A percentile compares a stretch with the other conserved stretches of the same genome.
Evolutionary conservation across 768 basidiomycete species (phyloP).

Genomic region (Hericium rajendrae): DNA sequence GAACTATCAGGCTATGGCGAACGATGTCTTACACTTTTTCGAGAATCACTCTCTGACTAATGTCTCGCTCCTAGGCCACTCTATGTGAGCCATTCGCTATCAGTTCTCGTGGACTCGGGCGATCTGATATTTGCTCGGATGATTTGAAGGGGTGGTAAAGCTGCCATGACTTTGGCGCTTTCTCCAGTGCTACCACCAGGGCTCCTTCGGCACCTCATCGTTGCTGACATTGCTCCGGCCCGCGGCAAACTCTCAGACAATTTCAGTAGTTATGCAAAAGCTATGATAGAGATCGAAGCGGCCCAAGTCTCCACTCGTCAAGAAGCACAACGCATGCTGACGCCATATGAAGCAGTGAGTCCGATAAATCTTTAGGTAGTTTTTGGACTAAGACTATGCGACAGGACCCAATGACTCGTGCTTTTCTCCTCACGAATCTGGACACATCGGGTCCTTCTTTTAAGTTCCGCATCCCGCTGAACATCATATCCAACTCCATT

Average conservation of each 20-base stretch:
- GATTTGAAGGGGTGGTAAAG: slow-evolving; percentile 72
- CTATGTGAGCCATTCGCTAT: slow-evolving; percentile 49
- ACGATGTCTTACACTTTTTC: slow-evolving; percentile 66
- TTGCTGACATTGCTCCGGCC: slow-evolving; percentile 78
- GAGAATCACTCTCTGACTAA: slow-evolving; percentile 40
- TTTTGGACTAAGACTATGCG: not conserved
- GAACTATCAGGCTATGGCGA: slow-evolving; percentile 72
- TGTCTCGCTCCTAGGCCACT: slow-evolving; percentile 78
- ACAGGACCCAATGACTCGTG: slow-evolving; percentile 64
- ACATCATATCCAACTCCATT: slow-evolving; percentile 53
- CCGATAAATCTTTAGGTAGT: not conserved
- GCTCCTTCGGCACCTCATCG: slow-evolving; percentile 48
- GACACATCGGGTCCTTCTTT: slow-evolving; percentile 30
- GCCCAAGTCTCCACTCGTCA: slow-evolving; percentile 48
- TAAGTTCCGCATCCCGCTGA: slow-evolving; percentile 69
- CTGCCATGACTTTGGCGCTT: slow-evolving; percentile 63
- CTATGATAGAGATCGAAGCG: slow-evolving; percentile 65
- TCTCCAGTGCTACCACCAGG: slow-evolving; percentile 31
- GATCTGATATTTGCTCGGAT: not conserved
- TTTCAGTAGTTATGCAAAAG: slow-evolving; percentile 55
- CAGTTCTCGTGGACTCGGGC: too few species aligned
- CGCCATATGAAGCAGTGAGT: slow-evolving; percentile 51
- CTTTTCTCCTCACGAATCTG: slow-evolving; percentile 84
- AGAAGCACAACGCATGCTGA: slow-evolving; percentile 60
- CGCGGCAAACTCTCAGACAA: slow-evolving; percentile 48